Percentiles rank a stretch among this genome's conserved stretches.
Conservation (phyloP, 78 protist genomes). For the Pigoraptor vietnamica region DNA sequence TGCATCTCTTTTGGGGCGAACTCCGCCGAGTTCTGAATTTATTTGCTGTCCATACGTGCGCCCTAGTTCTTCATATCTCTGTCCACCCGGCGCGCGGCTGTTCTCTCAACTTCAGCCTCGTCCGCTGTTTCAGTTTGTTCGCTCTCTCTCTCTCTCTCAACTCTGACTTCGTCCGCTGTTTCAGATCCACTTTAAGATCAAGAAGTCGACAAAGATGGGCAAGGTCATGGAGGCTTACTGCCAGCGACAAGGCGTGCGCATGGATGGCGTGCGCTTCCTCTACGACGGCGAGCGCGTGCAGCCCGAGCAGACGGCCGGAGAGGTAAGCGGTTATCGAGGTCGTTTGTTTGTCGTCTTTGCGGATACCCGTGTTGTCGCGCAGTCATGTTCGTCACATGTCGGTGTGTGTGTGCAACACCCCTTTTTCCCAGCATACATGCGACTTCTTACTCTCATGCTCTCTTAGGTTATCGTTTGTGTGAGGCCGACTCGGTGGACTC, state of each 20-base stretch:
- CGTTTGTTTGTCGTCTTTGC: background rate
- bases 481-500: too few species aligned
- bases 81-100: too few species aligned
- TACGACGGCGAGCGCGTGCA: constrained; percentile 33
- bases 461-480: too few species aligned
- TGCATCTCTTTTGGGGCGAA: too few species aligned
- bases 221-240: constrained; percentile 49
- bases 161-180: too few species aligned
- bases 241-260: constrained; percentile 14
- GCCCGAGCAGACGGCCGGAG: constrained; percentile 32
- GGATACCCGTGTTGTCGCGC: background rate
- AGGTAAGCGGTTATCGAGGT: background rate
- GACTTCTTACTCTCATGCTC: too few species aligned
- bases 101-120: background rate
- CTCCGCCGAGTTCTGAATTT: too few species aligned
- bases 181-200: constrained; percentile 24
- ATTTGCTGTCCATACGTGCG: too few species aligned
- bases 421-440: too few species aligned
- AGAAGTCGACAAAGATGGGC: constrained; percentile 7
- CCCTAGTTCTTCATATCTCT: too few species aligned
- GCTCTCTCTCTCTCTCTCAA: background rate
- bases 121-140: background rate
- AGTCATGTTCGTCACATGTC: background rate
- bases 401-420: background rate
- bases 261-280: constrained; percentile 18